Evolutionary conservation across 352 stramenopile species (phyloP), one percentile per base, ranked within the genome.

Genomic region (Thalassiosira exigua): DNA sequence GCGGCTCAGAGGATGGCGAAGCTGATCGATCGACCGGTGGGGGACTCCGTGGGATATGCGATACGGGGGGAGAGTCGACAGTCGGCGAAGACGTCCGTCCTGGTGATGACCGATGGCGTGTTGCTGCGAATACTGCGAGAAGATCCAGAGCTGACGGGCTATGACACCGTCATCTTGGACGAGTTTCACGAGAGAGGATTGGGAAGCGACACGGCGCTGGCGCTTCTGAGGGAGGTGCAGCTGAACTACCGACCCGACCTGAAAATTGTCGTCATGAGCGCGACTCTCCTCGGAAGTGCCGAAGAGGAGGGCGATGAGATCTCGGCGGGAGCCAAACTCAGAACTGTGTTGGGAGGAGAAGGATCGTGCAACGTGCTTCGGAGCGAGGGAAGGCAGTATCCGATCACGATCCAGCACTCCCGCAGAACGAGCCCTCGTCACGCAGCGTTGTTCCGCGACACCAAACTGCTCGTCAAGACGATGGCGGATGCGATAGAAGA

Each of bases 111-210:
- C 12, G 82, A 89, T 70, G 85, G 85, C 9, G 81, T 91, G 0
- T 39, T 91, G 24, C 53, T 90, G 9, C 82, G 82, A 12, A 75
- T 72, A 44, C 42, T 90, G 5, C 68, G 62, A 1, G 30, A 81
- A 19, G 85, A 91, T 73, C 85, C 85, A n/a, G 66, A 81, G 68
- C 58, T 91, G 21, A 67, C 36, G 0, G 76, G 79, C 3, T 59
- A 81, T 46, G 56, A 70, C 61, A 46, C 57, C 17, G 57, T 91
- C 1, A 79, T 91, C n/a, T 71, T 90, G 24, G 85, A 91, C 77
- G 85, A 91, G 57, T 90, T 91, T 66, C 85, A 91, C 61, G 85
- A 91, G 52, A 72, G 85, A 30, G 81, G 82, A 21, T 69, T 90
- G 5, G 70, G 74, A n/a, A 79, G 53, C 3, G 85, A 91, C 73